Percentiles rank a stretch among this genome's conserved stretches.
These are phyloP conservation scores for Chaetomidium leptoderma DNA, from an alignment of 495 filamentous ascomycete species.

Conservation along the genomic window DNA sequence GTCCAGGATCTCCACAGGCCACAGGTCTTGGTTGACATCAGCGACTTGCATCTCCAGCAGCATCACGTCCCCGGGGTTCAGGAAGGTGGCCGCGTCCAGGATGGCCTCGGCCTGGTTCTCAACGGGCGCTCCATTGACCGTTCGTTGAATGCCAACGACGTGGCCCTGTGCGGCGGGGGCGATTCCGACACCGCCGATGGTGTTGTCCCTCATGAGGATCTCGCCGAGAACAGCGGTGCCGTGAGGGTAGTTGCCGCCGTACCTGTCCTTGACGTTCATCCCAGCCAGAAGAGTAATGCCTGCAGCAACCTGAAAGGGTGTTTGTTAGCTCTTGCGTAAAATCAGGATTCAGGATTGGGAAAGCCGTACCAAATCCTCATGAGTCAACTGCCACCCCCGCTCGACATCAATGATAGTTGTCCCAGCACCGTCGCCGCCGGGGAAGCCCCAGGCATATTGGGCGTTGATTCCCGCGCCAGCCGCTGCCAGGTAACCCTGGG, in stretches of 20 bases:
- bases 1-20: conserved; percentile 14
- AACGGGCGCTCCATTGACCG: neutral
- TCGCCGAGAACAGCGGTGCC: conserved; percentile 18
- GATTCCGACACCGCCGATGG: conserved; percentile 16
- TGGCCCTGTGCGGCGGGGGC: conserved; percentile 1
- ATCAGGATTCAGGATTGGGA: neutral
- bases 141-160: conserved; percentile 1
- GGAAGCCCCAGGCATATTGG: conserved; percentile 14
- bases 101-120: conserved; percentile 16
- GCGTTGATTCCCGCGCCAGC: conserved; percentile 14
- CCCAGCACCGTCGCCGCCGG: conserved; percentile 14
- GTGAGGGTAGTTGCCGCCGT: conserved; percentile 8
- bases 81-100: neutral
- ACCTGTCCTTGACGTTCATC: neutral
- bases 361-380: conserved; percentile 10
- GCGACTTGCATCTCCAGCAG: conserved; percentile 15
- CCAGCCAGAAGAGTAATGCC: neutral
- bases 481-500: conserved; percentile 10
- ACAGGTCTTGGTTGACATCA: conserved; percentile 1
- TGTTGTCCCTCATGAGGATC: conserved; percentile 17
- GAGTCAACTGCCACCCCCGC: conserved; percentile 16
- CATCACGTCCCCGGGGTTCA: conserved; percentile 12
- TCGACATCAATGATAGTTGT: conserved; percentile 15
- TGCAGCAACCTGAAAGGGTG: neutral
- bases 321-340: neutral